A percentile compares a stretch with the other conserved stretches of the same genome.
Evolutionary conservation across 495 filamentous ascomycete genomes (phyloP).

Genomic region (Aspergillus cavernicola): DNA sequence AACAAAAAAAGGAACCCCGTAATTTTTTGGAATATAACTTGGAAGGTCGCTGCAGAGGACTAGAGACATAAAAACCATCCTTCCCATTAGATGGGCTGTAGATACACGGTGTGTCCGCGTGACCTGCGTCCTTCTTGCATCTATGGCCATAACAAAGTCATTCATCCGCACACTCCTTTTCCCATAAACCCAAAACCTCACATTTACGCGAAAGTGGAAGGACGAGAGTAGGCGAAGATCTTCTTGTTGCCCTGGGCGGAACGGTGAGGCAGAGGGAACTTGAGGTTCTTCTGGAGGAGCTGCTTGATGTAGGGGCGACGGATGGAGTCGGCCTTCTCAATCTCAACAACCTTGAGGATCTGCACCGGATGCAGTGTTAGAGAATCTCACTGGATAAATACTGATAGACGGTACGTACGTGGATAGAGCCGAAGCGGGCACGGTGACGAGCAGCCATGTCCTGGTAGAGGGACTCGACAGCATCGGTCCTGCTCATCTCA

Average conservation of each 20-base stretch:
- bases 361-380: conserved; percentile 35
- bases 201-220: conserved; percentile 76
- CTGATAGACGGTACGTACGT: conserved; percentile 64
- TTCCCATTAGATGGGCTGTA: conserved; percentile 33
- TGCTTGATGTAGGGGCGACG: conserved; percentile 99
- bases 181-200: conserved; percentile 37
- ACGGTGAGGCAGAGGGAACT: conserved; percentile 98
- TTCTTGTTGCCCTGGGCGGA: conserved; percentile 70
- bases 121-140: conserved; percentile 45
- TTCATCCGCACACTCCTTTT: conserved; percentile 46
- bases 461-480: conserved; percentile 96
- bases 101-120: conserved; percentile 38
- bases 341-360: conserved; percentile 97
- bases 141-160: conserved; percentile 48
- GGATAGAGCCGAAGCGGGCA: conserved; percentile 93
- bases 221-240: conserved; percentile 85
- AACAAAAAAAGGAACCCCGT: conserved; percentile 33
- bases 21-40: conserved; percentile 41
- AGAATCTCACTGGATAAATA: neutral
- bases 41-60: conserved; percentile 45
- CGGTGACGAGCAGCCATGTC: conserved; percentile 99
- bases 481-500: conserved; percentile 91
- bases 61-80: conserved; percentile 45
- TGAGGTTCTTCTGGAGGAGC: conserved; percentile 88
- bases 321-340: conserved; percentile 87